Evolutionary conservation across 2,329 filamentous ascomycete genomes (phyloP).

Genomic region (Arthrinium phaeospermum): DNA sequence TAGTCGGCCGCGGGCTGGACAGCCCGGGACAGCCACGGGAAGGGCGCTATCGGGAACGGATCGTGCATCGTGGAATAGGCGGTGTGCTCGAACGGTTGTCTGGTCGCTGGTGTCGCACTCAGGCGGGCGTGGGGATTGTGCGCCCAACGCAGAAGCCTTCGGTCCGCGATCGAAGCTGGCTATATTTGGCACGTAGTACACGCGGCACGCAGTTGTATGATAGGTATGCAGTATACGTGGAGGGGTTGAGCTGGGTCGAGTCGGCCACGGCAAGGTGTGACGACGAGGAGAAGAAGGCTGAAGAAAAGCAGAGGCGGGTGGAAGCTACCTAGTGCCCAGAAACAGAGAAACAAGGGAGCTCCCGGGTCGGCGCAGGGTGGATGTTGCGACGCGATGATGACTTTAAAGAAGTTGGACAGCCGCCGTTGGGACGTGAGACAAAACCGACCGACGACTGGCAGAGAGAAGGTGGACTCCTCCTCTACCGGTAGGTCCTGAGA

Average conservation of each 20-base stretch:
- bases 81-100: neutral
- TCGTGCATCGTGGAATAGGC: constrained; percentile 66
- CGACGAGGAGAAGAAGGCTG: neutral
- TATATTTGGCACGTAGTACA: constrained; percentile 5
- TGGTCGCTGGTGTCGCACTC: neutral
- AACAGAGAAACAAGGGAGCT: neutral
- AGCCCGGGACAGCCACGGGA: constrained; percentile 61
- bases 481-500: neutral
- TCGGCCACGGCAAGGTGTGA: neutral
- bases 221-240: constrained; percentile 1
- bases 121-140: constrained; percentile 5
- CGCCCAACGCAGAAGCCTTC: neutral
- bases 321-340: neutral
- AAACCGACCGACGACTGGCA: neutral
- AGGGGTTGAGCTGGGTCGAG: neutral
- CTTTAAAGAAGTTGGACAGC: neutral
- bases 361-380: neutral
- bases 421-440: constrained; percentile 6
- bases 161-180: neutral
- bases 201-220: neutral
- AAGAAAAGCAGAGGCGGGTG: neutral
- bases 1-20: constrained; percentile 69
- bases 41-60: constrained; percentile 69
- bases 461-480: neutral
- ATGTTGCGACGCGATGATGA: constrained; percentile 12